Conservation (phyloP, 139 green algal genomes). For the Chlamydomonas sphaeroides region DNA sequence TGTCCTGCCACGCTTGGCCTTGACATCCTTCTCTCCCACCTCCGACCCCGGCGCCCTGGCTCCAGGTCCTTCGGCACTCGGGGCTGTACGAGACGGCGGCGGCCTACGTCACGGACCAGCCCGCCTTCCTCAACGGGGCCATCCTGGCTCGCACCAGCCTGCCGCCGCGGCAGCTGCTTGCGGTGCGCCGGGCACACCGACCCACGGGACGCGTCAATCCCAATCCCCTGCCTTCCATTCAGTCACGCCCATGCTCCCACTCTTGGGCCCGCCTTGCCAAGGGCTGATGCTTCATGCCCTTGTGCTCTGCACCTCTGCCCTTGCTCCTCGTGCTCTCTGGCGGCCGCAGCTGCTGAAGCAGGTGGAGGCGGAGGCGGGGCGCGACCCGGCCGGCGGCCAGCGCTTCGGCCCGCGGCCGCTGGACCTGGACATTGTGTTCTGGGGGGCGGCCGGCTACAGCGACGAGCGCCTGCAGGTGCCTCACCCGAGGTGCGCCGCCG, state of each 20-base stretch:
- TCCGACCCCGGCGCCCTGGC: no score
- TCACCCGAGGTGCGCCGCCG: conserved; percentile 50
- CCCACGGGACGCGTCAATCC: no score
- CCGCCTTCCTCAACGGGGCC: conserved; percentile 89
- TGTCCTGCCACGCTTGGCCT: no score
- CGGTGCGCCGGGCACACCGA: background rate
- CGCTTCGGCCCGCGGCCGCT: conserved; percentile 89
- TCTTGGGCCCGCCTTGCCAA: no score
- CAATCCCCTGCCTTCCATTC: no score
- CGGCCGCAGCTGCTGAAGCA: conserved; percentile 67
- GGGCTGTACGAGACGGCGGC: conserved; percentile 89
- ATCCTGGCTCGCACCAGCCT: conserved; percentile 74
- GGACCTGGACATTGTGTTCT: conserved; percentile 98
- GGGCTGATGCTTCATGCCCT: background rate
- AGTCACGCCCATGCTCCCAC: no score
- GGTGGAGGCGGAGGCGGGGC: conserved; percentile 77
- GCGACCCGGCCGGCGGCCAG: conserved; percentile 57
- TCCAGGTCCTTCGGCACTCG: conserved; percentile 74
- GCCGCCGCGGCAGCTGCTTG: conserved; percentile 66
- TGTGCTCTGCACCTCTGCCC: no score
- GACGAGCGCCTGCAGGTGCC: conserved; percentile 42
- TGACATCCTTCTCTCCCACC: no score
- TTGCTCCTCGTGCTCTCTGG: background rate
- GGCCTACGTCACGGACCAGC: conserved; percentile 87
- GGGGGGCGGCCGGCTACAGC: conserved; percentile 55